phyloP scores from a whole-genome alignment of 2,329 filamentous ascomycete species.

The Plectosphaerella sp. region DNA sequence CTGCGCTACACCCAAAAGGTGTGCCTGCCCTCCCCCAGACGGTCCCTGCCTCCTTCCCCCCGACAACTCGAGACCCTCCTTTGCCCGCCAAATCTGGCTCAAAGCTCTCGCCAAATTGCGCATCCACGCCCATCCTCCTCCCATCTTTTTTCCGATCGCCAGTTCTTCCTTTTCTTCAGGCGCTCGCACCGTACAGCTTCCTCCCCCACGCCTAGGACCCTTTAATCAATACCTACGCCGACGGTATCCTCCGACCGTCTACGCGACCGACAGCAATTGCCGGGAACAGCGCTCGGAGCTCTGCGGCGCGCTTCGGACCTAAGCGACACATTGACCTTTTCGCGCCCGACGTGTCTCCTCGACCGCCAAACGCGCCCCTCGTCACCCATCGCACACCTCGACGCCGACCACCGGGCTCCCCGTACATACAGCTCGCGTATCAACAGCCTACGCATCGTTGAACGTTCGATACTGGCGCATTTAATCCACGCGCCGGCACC shows the following conservation, averaged over 20 bases:
- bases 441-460: too few species aligned
- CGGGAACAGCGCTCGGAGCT: background rate
- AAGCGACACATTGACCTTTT: background rate
- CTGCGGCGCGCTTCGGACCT: background rate
- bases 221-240: background rate
- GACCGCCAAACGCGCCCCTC: background rate
- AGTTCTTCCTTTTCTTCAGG: background rate
- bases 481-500: too few species aligned
- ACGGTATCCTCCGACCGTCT: background rate
- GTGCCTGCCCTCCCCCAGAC: conserved; percentile 1
- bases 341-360: background rate
- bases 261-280: background rate
- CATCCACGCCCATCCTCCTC: background rate
- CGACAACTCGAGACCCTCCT: conserved; percentile 3
- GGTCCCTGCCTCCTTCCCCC: conserved; percentile 2
- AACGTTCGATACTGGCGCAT: too few species aligned
- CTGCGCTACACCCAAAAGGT: background rate
- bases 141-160: background rate
- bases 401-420: too few species aligned
- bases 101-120: conserved; percentile 2
- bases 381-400: too few species aligned
- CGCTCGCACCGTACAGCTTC: background rate
- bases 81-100: conserved; percentile 1
- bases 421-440: too few species aligned
- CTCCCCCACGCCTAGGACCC: background rate